Percentiles rank a stretch among this genome's conserved stretches.
Conservation (phyloP, 2,329 filamentous ascomycete genomes). For the Aureobasidium sp. region DNA sequence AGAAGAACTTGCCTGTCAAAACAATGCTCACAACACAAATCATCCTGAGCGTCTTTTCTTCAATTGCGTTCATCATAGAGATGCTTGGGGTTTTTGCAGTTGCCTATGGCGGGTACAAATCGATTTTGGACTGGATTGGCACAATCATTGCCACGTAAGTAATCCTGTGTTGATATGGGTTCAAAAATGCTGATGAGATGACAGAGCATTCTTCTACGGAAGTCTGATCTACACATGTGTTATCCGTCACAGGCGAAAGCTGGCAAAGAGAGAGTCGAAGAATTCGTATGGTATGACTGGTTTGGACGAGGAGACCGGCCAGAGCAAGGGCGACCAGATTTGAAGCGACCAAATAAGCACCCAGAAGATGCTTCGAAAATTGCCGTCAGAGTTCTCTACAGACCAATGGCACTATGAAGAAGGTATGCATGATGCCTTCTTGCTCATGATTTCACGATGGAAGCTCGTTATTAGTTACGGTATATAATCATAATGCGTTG, state of each 20-base stretch:
- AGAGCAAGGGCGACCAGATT: background rate
- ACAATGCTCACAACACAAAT: background rate
- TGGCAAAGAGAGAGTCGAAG: background rate
- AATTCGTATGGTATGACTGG: background rate
- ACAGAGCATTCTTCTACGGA: background rate
- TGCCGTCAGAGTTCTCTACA: background rate
- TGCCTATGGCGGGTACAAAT: background rate
- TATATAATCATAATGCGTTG: constrained; percentile 7
- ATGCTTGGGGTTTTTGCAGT: background rate
- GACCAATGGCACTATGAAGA: background rate
- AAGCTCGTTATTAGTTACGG: background rate
- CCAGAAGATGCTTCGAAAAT: background rate
- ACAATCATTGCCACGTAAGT: background rate
- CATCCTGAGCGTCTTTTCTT: background rate
- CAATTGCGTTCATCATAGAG: background rate
- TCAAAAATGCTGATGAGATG: background rate
- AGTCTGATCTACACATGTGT: background rate
- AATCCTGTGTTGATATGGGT: background rate
- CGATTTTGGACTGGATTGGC: background rate
- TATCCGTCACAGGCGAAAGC: background rate
- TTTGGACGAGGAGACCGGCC: background rate
- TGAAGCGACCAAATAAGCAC: background rate
- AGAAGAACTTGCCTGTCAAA: background rate
- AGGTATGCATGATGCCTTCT: background rate
- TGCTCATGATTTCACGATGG: background rate